A percentile compares a stretch with the other conserved stretches of the same genome.
phyloP scores from a whole-genome alignment of 768 basidiomycete species.

The Suillus subalutaceus region DNA sequence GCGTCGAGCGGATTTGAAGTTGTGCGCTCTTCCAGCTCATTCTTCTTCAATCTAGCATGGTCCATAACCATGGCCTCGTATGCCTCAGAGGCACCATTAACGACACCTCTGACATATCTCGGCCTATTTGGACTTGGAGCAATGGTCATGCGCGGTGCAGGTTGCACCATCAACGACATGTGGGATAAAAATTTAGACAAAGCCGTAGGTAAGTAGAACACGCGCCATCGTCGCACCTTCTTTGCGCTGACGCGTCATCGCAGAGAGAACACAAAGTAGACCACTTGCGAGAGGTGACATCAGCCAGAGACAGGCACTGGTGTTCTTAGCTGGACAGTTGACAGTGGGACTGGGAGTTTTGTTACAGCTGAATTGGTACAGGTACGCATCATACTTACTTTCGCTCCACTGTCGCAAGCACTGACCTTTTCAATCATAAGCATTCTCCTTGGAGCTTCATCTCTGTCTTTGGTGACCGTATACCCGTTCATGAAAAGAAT shows the following conservation, averaged over 20 bases:
- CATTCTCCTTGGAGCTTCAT: slow-evolving; percentile 90
- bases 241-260: slow-evolving; percentile 4
- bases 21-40: not conserved
- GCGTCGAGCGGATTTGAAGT: slow-evolving; percentile 31
- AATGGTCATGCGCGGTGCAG: slow-evolving; percentile 94
- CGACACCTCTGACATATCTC: slow-evolving; percentile 74
- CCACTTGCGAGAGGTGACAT: slow-evolving; percentile 88
- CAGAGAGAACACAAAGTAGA: slow-evolving; percentile 84
- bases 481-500: slow-evolving; percentile 98
- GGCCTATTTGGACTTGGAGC: slow-evolving; percentile 89
- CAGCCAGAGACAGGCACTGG: slow-evolving; percentile 70
- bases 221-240: not conserved
- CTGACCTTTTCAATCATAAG: slow-evolving; percentile 41
- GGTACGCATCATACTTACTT: slow-evolving; percentile 49
- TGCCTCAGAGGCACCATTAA: slow-evolving; percentile 65
- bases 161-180: slow-evolving; percentile 99
- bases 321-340: slow-evolving; percentile 83
- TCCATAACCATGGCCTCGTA: slow-evolving; percentile 97
- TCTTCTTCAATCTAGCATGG: slow-evolving; percentile 71
- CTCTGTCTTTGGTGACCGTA: slow-evolving; percentile 80
- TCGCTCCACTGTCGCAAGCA: not conserved
- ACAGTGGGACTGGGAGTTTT: slow-evolving; percentile 82
- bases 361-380: slow-evolving; percentile 93
- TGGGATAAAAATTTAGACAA: slow-evolving; percentile 95
- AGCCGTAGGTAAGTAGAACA: slow-evolving; percentile 70